Evolutionary conservation across 2,329 filamentous ascomycete species (phyloP).

Genomic region (Chrysoporthe deuterocubensis): DNA sequence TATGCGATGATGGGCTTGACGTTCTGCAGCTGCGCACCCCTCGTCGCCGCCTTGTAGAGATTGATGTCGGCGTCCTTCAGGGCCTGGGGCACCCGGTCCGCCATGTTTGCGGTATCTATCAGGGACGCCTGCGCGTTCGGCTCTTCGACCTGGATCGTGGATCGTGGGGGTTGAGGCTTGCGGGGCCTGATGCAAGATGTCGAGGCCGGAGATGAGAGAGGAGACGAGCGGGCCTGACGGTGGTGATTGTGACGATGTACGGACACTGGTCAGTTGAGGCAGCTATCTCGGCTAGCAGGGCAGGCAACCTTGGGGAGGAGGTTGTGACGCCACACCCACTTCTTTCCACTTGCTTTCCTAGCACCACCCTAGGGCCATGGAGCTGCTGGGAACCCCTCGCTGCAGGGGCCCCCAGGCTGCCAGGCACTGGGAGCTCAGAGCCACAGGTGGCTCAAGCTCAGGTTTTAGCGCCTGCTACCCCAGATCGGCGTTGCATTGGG

Average conservation of each 20-base stretch:
- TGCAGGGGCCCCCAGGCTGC: not conserved
- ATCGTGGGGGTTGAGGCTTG: too few relatives aligned
- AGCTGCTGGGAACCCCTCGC: not conserved
- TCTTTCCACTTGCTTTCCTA: too few relatives aligned
- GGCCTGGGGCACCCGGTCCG: slow-evolving; percentile 68
- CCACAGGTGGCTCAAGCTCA: slow-evolving; percentile 5
- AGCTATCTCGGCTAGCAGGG: slow-evolving; percentile 4
- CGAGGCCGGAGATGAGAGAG: not conserved
- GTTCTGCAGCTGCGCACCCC: slow-evolving; percentile 82
- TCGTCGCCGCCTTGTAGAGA: slow-evolving; percentile 71
- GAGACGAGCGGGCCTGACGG: not conserved
- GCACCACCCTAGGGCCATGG: too few relatives aligned
- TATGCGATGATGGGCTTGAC: slow-evolving; percentile 89
- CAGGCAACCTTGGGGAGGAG: not conserved
- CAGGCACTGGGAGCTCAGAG: not conserved
- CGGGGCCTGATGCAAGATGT: not conserved
- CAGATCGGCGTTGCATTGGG: slow-evolving; percentile 4
- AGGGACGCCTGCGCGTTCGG: not conserved
- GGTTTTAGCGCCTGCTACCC: slow-evolving; percentile 3
- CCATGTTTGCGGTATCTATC: slow-evolving; percentile 60
- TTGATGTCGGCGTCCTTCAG: slow-evolving; percentile 82
- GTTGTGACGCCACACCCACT: slow-evolving; percentile 4
- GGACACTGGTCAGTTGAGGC: not conserved
- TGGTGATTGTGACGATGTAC: not conserved
- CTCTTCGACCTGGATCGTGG: too few relatives aligned